A percentile compares a stretch with the other conserved stretches of the same genome.
phyloP scores from a whole-genome alignment of 78 protist species.

The Speleostelium caveatum region DNA sequence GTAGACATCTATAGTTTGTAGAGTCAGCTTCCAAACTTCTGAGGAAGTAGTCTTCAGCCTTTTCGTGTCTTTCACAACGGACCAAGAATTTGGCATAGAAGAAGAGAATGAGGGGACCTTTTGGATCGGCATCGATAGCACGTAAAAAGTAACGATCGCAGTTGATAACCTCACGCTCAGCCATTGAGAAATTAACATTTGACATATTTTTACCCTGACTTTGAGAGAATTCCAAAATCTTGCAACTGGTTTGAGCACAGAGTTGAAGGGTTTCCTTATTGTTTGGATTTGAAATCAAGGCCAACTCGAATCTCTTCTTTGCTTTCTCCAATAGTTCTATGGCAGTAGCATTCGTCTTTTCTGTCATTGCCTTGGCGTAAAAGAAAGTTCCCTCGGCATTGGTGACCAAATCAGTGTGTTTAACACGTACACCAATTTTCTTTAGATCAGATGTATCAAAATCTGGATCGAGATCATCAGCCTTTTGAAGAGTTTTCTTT shows the following conservation, averaged over 20 bases:
- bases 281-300: slow-evolving; percentile 70
- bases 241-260: slow-evolving; percentile 72
- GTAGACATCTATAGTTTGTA: slow-evolving; percentile 58
- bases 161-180: slow-evolving; percentile 55
- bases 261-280: slow-evolving; percentile 73
- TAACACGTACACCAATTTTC: slow-evolving; percentile 81
- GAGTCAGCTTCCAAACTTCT: slow-evolving; percentile 64
- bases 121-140: slow-evolving; percentile 77
- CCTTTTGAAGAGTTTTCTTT: slow-evolving; percentile 62
- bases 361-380: slow-evolving; percentile 79
- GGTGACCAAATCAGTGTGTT: slow-evolving; percentile 73
- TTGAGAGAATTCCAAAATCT: slow-evolving; percentile 49
- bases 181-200: slow-evolving; percentile 63
- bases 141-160: slow-evolving; percentile 73
- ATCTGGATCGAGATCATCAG: slow-evolving; percentile 14
- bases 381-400: slow-evolving; percentile 81
- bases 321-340: slow-evolving; percentile 57
- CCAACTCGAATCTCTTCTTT: slow-evolving; percentile 55
- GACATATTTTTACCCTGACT: slow-evolving; percentile 69
- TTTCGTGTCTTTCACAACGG: slow-evolving; percentile 63
- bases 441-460: slow-evolving; percentile 64
- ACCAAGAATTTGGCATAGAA: slow-evolving; percentile 76
- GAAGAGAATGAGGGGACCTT: slow-evolving; percentile 69
- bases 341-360: slow-evolving; percentile 31
- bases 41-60: slow-evolving; percentile 64